phyloP scores from a whole-genome alignment of 2,329 filamentous ascomycete genomes.

The Colletotrichum eleusines region DNA sequence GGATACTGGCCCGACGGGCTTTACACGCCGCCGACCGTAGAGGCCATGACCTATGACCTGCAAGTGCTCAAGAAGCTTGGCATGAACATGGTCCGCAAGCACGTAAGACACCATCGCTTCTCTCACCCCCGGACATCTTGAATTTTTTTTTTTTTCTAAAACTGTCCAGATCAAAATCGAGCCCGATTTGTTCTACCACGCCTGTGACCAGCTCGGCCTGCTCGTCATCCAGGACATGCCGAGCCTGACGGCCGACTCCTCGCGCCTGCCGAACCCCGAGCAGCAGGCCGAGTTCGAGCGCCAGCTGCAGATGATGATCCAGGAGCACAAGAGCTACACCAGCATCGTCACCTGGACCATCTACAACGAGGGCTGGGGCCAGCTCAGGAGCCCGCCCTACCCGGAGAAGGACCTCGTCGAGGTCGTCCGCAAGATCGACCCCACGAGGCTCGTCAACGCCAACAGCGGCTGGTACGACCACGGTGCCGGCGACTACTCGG shows the following conservation, averaged over 20 bases:
- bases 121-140: too few species aligned
- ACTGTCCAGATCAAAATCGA: conserved; percentile 72
- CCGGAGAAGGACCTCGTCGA: conserved; percentile 70
- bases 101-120: conserved; percentile 58
- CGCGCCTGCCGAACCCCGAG: conserved; percentile 53
- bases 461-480: conserved; percentile 77
- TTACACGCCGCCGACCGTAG: conserved; percentile 72
- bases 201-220: conserved; percentile 74
- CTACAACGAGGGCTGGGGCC: conserved; percentile 81
- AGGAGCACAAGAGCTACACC: conserved; percentile 73
- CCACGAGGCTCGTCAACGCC: conserved; percentile 72
- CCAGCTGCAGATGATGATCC: conserved; percentile 71
- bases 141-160: background rate
- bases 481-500: conserved; percentile 74
- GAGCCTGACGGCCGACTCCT: conserved; percentile 57
- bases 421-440: conserved; percentile 68
- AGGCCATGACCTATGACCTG: conserved; percentile 77
- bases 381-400: conserved; percentile 60
- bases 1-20: conserved; percentile 80
- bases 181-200: conserved; percentile 74
- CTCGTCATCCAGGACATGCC: conserved; percentile 81
- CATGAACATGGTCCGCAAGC: conserved; percentile 79
- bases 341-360: conserved; percentile 76
- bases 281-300: conserved; percentile 75
- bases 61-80: conserved; percentile 73